Conservation (phyloP, 1,139 yeast species). For the Kodamaea derodonti region DNA sequence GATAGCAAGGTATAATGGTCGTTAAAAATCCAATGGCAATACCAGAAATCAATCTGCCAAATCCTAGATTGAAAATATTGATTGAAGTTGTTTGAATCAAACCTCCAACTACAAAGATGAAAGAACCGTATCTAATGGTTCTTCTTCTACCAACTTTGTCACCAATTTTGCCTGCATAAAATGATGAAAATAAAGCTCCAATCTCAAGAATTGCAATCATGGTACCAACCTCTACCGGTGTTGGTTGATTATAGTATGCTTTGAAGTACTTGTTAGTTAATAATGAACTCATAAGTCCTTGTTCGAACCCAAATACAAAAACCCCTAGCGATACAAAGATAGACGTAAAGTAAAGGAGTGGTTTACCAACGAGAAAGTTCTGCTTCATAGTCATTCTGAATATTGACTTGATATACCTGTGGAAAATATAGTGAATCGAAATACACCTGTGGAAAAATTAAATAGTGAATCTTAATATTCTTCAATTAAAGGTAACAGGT, state of each 20-base stretch:
- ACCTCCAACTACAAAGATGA: constrained; percentile 81
- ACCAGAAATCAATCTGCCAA: constrained; percentile 81
- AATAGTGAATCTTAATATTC: no score
- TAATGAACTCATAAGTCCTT: constrained; percentile 58
- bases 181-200: constrained; percentile 79
- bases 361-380: constrained; percentile 42
- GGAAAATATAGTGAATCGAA: no score
- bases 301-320: constrained; percentile 60
- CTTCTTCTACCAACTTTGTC: constrained; percentile 78
- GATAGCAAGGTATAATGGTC: constrained; percentile 95
- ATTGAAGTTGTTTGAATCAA: constrained; percentile 59
- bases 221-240: constrained; percentile 66
- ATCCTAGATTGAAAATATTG: constrained; percentile 48
- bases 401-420: no score
- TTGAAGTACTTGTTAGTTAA: constrained; percentile 71
- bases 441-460: no score
- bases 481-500: no score
- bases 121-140: constrained; percentile 79
- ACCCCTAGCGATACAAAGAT: constrained; percentile 59
- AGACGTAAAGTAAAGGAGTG: constrained; percentile 52
- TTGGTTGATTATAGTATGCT: constrained; percentile 67
- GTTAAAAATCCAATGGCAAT: constrained; percentile 85
- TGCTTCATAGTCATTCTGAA: no score
- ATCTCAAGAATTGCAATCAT: constrained; percentile 82
- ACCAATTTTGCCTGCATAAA: constrained; percentile 72